These are phyloP conservation scores for Tremellales sp. DNA, from an alignment of 1,284 basidiomycete species.

Conservation along the genomic window DNA sequence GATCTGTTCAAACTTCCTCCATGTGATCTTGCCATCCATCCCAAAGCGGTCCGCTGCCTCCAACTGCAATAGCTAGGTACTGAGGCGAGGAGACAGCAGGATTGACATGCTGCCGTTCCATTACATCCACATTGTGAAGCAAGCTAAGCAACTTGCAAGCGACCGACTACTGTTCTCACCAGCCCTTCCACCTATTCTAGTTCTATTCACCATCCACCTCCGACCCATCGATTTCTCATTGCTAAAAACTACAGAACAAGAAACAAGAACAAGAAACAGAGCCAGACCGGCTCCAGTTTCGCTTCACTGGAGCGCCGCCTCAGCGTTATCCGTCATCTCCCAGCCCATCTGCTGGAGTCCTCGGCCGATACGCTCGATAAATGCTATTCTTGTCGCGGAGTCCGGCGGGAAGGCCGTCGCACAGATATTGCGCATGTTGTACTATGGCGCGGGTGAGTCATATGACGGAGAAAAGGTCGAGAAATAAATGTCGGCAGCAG, in stretches of 20 bases:
- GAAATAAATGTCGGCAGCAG: too few species aligned
- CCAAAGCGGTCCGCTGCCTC: too few species aligned
- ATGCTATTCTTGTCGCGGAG: conserved; percentile 31
- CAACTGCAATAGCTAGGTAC: too few species aligned
- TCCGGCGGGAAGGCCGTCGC: conserved; percentile 30
- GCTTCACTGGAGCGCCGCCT: conserved; percentile 23
- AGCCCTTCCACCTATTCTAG: not conserved
- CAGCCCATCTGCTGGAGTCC: conserved; percentile 36
- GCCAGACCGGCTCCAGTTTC: not conserved
- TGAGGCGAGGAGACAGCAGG: too few species aligned
- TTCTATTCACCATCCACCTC: not conserved
- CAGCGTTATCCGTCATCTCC: conserved; percentile 34
- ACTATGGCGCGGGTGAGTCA: conserved; percentile 12
- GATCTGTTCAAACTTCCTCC: too few species aligned
- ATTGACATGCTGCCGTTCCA: too few species aligned
- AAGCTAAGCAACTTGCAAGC: not conserved
- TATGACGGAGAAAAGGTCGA: not conserved
- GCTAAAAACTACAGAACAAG: not conserved
- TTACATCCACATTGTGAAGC: too few species aligned
- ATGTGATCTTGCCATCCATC: too few species aligned
- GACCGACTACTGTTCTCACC: not conserved
- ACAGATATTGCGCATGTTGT: conserved; percentile 35
- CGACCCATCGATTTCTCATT: not conserved
- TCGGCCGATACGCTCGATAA: conserved; percentile 39
- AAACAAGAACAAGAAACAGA: not conserved